phyloP scores from a whole-genome alignment of 805 yeast genomes.

The Saturnispora saitoi region DNA sequence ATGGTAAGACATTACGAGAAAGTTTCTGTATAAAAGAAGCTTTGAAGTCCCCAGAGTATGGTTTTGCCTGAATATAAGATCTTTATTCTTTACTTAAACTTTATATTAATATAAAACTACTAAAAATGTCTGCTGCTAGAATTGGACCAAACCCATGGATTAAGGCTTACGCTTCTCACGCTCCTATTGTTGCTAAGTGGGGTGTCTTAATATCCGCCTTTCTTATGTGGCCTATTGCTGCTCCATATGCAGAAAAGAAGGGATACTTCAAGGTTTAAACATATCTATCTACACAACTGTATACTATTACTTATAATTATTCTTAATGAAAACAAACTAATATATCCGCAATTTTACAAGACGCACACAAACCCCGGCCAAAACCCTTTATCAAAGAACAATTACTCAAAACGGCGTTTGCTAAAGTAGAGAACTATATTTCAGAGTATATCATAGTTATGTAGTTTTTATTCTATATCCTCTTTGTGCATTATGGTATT shows the following conservation, averaged over 20 bases:
- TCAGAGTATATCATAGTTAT: no score
- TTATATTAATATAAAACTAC: not conserved
- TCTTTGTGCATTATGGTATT: no score
- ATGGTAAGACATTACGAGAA: not conserved
- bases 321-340: not conserved
- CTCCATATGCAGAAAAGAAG: slow-evolving; percentile 17
- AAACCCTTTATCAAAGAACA: no score
- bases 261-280: slow-evolving; percentile 20
- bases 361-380: no score
- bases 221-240: slow-evolving; percentile 26
- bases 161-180: slow-evolving; percentile 20
- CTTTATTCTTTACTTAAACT: no score
- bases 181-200: slow-evolving; percentile 25
- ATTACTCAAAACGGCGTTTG: no score
- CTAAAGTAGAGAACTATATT: no score
- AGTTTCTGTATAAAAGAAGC: not conserved
- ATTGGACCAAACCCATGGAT: slow-evolving; percentile 28
- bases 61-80: no score
- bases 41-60: not conserved
- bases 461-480: no score
- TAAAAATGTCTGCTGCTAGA: slow-evolving; percentile 20
- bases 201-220: slow-evolving; percentile 19
- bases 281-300: not conserved
- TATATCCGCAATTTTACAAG: no score
- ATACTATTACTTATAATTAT: not conserved